These are phyloP conservation scores for Diddensiella caesifluorescens DNA, from an alignment of 805 yeast genomes.

Conservation along the genomic window DNA sequence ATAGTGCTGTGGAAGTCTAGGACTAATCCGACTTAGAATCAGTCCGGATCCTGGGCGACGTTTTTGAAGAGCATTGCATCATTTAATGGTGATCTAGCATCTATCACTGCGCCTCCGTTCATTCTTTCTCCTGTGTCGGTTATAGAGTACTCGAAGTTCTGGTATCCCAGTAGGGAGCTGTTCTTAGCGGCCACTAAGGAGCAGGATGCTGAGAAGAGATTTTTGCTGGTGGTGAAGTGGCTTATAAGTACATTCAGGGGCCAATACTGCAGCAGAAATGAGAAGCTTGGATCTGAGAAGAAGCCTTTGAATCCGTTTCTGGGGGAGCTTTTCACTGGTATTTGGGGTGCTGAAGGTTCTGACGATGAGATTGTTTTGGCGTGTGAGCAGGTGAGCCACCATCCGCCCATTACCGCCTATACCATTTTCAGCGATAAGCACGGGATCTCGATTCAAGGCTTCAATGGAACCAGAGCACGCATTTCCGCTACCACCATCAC, in stretches of 20 bases:
- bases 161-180: conserved; percentile 90
- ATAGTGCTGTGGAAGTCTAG: no score
- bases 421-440: conserved; percentile 69
- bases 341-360: conserved; percentile 64
- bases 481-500: conserved; percentile 70
- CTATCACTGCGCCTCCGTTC: conserved; percentile 96
- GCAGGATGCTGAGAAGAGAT: conserved; percentile 49
- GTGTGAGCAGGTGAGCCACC: conserved; percentile 94
- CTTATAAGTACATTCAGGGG: conserved; percentile 86
- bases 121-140: conserved; percentile 86
- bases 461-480: conserved; percentile 81
- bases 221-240: conserved; percentile 83
- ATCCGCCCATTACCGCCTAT: conserved; percentile 96
- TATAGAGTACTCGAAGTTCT: conserved; percentile 87
- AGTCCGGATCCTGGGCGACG: conserved; percentile 67
- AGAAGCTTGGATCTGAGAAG: conserved; percentile 90
- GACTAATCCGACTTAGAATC: no score
- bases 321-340: conserved; percentile 90
- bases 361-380: conserved; percentile 74
- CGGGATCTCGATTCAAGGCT: conserved; percentile 73
- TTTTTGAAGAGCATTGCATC: conserved; percentile 87
- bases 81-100: conserved; percentile 88
- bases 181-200: conserved; percentile 60
- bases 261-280: conserved; percentile 90
- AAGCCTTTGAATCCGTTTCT: conserved; percentile 95